Base-by-base conservation (phyloP, 2,329 filamentous ascomycete species). In the Ophiostoma angusticollis region DNA sequence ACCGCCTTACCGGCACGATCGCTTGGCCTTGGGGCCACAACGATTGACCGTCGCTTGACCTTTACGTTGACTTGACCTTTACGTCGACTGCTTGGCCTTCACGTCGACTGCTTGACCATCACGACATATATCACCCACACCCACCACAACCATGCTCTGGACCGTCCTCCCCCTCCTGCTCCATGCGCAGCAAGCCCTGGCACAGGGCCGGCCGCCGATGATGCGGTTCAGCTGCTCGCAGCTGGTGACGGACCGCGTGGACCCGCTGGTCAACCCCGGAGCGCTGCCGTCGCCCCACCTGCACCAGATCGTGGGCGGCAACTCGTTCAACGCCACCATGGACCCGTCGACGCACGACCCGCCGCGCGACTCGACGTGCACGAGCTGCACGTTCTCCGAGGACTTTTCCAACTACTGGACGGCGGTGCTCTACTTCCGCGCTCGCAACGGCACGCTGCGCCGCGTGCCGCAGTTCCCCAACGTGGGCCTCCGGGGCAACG, bases 281-380 rank as follows among this genome's bases (percentile, higher is more conserved):
- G 38, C 44, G 30, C 50, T 52, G 18, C 57, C 56, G 9, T 58
- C 56, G 12, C 47, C 55, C 5, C 59, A 62, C 48, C 50, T 59
- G 29, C 59, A 61, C 40, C 58, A 61, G 45, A 52, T 61, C 25
- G 54, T 60, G 11, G 58, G 58, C 30, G 59, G 58, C 12, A 58
- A 62, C 47, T 56, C 58, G 4, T 62, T 62, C 54, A 61, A 60
- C 41, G 50, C 51, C 1, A 51, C 53, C 14, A 60, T 61, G 58
- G 44, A 47, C 21, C 46, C 47, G 9, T 42, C 32, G 18, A 32
- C 37, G 22, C 28, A 42, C 42, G 43, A 45, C 37, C 43, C 37
- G 23, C 32, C 41, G 17, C 28, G 31, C 12, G 9, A 37, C 27
- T 45, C 45, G 19, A 47, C 45, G 19, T 52, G 50, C 47, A 52